These are phyloP conservation scores for Pochonia chlamydosporia DNA, from an alignment of 2,329 filamentous ascomycete species.

Conservation along the genomic window DNA sequence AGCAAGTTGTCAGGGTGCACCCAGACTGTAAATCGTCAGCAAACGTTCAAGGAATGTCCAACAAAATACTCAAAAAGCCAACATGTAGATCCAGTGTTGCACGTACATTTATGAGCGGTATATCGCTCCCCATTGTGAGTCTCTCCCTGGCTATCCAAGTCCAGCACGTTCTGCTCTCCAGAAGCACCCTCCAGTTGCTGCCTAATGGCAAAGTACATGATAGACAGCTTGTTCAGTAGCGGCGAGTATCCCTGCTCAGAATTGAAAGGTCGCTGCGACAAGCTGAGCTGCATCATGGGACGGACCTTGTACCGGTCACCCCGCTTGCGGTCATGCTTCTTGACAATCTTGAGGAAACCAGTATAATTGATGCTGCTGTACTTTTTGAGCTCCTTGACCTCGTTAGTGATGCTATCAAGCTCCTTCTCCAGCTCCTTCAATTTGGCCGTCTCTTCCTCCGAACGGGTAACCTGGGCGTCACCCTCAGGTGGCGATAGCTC, in stretches of 20 bases:
- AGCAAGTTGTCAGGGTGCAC: constrained; percentile 92
- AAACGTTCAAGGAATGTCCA: constrained; percentile 21
- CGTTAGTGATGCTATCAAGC: constrained; percentile 81
- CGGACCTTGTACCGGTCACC: constrained; percentile 82
- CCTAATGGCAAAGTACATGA: constrained; percentile 92
- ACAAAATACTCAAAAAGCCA: background rate
- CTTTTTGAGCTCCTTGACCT: constrained; percentile 88
- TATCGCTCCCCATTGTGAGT: constrained; percentile 66
- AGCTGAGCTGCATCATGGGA: constrained; percentile 82
- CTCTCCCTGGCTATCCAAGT: constrained; percentile 48
- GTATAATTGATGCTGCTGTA: constrained; percentile 97
- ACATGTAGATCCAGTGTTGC: background rate
- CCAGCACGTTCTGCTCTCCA: constrained; percentile 29
- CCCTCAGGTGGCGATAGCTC: constrained; percentile 61
- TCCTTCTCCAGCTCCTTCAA: constrained; percentile 70
- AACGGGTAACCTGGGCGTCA: constrained; percentile 27
- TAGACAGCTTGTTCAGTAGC: constrained; percentile 81
- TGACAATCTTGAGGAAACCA: constrained; percentile 94
- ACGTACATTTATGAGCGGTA: constrained; percentile 77
- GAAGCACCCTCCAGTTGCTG: constrained; percentile 66
- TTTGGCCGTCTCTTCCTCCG: constrained; percentile 42
- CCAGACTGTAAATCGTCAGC: constrained; percentile 59
- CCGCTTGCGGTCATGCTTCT: constrained; percentile 96
- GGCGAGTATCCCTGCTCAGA: constrained; percentile 85
- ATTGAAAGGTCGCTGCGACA: constrained; percentile 89